phyloP scores from a whole-genome alignment of 352 stramenopile genomes.

The Nothophytophthora sp. region DNA sequence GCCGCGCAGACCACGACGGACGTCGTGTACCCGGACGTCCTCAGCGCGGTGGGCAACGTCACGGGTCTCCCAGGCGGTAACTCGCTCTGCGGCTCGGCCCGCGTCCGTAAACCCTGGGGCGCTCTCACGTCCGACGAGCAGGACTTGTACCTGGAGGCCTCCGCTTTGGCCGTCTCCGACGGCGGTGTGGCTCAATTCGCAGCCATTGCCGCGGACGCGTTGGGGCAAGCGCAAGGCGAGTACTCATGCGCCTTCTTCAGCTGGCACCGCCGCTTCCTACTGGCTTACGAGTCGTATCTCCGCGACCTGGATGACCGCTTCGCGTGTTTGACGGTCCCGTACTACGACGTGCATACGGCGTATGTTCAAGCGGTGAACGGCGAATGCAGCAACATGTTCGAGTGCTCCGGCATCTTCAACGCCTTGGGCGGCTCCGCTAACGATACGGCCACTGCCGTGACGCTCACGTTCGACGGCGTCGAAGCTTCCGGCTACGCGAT shows the following conservation, averaged over 20 bases:
- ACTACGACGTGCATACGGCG: constrained; percentile 76
- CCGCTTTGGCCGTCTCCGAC: constrained; percentile 35
- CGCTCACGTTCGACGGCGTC: constrained; percentile 28
- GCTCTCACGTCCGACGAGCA: constrained; percentile 44
- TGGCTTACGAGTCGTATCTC: constrained; percentile 69
- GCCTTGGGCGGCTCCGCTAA: constrained; percentile 40
- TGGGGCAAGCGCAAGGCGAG: constrained; percentile 49
- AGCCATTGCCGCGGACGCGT: constrained; percentile 43
- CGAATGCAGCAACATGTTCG: constrained; percentile 58
- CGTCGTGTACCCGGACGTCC: constrained; percentile 30
- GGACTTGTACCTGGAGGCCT: constrained; percentile 58
- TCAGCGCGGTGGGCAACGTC: constrained; percentile 39
- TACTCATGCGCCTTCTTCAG: constrained; percentile 63
- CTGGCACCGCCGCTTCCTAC: constrained; percentile 66
- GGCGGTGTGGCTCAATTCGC: constrained; percentile 54
- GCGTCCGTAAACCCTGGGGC: constrained; percentile 60
- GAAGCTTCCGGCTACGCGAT: constrained; percentile 33
- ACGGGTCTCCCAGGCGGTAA: constrained; percentile 59
- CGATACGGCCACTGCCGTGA: constrained; percentile 4
- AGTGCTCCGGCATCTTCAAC: constrained; percentile 63
- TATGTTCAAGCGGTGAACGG: constrained; percentile 49
- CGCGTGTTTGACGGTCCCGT: constrained; percentile 71
- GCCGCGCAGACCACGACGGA: constrained; percentile 24
- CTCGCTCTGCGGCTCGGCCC: constrained; percentile 31
- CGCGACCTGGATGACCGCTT: constrained; percentile 57